Conservation (phyloP, 257 asterid genomes). For the Gardenia jasminoides region DNA sequence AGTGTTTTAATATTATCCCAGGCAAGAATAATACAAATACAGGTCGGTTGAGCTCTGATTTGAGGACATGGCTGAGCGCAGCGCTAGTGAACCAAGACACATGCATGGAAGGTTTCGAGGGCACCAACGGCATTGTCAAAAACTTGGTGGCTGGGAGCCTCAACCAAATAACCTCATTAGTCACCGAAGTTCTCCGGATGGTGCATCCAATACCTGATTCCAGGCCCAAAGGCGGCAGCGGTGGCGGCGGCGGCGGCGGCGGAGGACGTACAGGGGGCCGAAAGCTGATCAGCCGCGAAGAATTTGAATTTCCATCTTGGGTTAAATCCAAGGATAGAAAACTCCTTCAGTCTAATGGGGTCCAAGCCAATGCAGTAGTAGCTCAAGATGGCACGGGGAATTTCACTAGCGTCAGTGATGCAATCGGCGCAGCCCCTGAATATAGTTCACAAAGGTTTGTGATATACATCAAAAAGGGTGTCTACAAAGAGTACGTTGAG, state of each 20-base stretch:
- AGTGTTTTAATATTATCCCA: neutral
- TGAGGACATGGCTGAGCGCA: constrained; percentile 54
- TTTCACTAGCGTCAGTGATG: constrained; percentile 38
- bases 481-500: constrained; percentile 54
- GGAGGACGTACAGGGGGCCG: constrained; percentile 34
- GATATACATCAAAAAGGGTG: constrained; percentile 54
- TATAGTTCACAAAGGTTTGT: constrained; percentile 36
- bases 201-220: constrained; percentile 37
- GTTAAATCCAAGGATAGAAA: constrained; percentile 33
- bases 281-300: constrained; percentile 23
- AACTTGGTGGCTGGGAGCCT: constrained; percentile 48
- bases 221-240: constrained; percentile 2
- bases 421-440: constrained; percentile 48
- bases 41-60: constrained; percentile 40
- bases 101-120: constrained; percentile 57
- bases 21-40: constrained; percentile 36
- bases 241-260: neutral
- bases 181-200: constrained; percentile 45
- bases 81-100: constrained; percentile 57
- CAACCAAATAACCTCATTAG: constrained; percentile 44
- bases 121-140: constrained; percentile 48
- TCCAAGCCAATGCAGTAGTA: constrained; percentile 45
- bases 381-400: constrained; percentile 63
- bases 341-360: constrained; percentile 36
- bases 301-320: constrained; percentile 51